Evolutionary conservation across 176 grass and related monocot species (phyloP), one percentile per base, ranked within the genome.

Genomic region (Triticum turgidum): DNA sequence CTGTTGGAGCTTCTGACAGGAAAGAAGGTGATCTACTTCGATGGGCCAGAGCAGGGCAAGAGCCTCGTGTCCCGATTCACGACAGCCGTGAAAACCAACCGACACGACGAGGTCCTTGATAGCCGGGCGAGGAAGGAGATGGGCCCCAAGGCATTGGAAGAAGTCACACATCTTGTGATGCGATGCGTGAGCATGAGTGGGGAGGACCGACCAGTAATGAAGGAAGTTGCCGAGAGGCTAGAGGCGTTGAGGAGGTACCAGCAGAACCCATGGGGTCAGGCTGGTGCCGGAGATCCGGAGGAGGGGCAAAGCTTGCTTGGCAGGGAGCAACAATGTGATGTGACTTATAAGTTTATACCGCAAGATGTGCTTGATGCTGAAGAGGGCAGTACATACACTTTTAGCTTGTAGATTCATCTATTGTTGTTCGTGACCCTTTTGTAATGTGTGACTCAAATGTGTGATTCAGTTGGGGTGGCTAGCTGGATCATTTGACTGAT

Each of bases 121-220:
- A 29, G 11, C 27, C 88, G 86, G 18, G 81, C 92, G 10, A 89
- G 71, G 37, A 59, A 84, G 5, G 82, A 92, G 64, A 76, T 86
- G 25, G 58, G 27, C 11, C 17, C 33, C 11, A 87, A 93, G 14
- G 68, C 81, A 61, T 64, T 95, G 3, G 21, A 83, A 79, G 91
- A 93, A 27, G 78, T 88, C 35, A 42, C 77, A 9, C 71, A 89
- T 20, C 85, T 95, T 1, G 81, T 92, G 20, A 83, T 87, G 80
- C 81, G 68, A 17, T 93, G 94, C 52, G 33, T 93, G 54, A 91
- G 71, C 47, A 65, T 95, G 72, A 93, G 62, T 7, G 76, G 91
- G 3, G 84, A 93, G 47, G 91, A 91, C 81, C 88, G 94, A n/a
- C 94, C 94, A 5, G 44, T 61, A 11, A 95, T 93, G 94, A 90